Evolutionary conservation across 495 filamentous ascomycete species (phyloP), one percentile per base, ranked within the genome.

Genomic region (Saxophila tyrrhenica): DNA sequence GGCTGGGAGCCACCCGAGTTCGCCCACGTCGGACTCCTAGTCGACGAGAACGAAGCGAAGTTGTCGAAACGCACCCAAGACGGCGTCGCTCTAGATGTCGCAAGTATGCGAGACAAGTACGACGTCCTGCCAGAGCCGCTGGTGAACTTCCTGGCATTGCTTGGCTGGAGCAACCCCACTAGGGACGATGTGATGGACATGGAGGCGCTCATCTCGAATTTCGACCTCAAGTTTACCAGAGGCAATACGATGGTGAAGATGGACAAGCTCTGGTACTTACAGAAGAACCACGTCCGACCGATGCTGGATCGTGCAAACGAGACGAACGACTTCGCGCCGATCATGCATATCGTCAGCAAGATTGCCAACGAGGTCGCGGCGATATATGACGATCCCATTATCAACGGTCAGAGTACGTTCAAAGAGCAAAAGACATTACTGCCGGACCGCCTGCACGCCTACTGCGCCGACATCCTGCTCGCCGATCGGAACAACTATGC

Each of bases 201-300:
- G 52, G 62, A 82, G 13, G 77, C 85, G 13, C 78, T 98, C 52
- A 72, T 88, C 10, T 63, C 79, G 11, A 80, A 80, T 56, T 94
- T 96, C 63, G 77, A 79, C 55, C 71, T 92, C 56, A 83, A 85
- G 61, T 89, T 95, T 65, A 96, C 87, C 15, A 84, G 81, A 56
- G 91, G 92, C 9, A 89, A 97, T 68, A 85, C 87, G n/a, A 80
- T 81, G 11, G 86, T 95, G 22, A 77, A 79, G n/a, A 78, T 83
- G 50, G 79, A 78, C 46, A 97, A 97, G 63, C 76, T 96, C 10
- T 75, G 75, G 62, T 89, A 81, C 64, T 74, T 98, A 13, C 89
- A 97, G 62, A 81, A 79, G 50, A 75, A 73, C 23, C 88, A 96
- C 67, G 76, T 81, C 16, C 2, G 25, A 44, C 2, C 56, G 58